These are phyloP conservation scores for Suillus decipiens DNA, from an alignment of 768 basidiomycete genomes.

Conservation along the genomic window DNA sequence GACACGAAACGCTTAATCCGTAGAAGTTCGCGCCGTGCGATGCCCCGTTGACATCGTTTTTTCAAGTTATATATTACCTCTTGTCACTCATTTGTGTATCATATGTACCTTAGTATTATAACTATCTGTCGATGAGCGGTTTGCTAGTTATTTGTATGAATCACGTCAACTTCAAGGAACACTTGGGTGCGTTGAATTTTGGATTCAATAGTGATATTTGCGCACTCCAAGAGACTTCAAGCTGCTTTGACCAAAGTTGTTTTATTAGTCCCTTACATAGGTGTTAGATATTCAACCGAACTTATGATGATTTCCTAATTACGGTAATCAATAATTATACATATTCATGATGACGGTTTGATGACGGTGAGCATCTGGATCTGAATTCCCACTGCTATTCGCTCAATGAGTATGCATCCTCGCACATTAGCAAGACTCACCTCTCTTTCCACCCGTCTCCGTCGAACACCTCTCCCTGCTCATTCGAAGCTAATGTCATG, in stretches of 20 bases:
- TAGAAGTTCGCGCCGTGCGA: neutral
- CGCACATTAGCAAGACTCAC: slow-evolving; percentile 16
- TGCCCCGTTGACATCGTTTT: neutral
- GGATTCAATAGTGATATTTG: neutral
- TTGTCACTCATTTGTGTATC: neutral
- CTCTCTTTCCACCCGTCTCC: slow-evolving; percentile 17
- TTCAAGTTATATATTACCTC: neutral
- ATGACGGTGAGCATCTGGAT: neutral
- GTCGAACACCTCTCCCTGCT: slow-evolving; percentile 3
- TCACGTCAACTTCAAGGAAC: neutral
- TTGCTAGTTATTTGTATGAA: neutral
- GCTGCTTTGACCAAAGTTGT: neutral
- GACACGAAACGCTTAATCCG: neutral
- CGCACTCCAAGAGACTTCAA: neutral
- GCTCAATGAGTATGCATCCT: slow-evolving; percentile 15
- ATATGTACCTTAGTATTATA: neutral
- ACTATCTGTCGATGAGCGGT: neutral
- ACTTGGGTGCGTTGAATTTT: neutral
- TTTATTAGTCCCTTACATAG: no score
- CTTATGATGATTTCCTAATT: no score
- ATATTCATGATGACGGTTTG: neutral
- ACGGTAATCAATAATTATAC: neutral
- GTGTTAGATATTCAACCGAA: no score
- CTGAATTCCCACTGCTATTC: slow-evolving; percentile 11
- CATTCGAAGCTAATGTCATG: slow-evolving; percentile 12